Base-by-base conservation (phyloP, 1,284 basidiomycete genomes). In the Tylopilus orsonianus region DNA sequence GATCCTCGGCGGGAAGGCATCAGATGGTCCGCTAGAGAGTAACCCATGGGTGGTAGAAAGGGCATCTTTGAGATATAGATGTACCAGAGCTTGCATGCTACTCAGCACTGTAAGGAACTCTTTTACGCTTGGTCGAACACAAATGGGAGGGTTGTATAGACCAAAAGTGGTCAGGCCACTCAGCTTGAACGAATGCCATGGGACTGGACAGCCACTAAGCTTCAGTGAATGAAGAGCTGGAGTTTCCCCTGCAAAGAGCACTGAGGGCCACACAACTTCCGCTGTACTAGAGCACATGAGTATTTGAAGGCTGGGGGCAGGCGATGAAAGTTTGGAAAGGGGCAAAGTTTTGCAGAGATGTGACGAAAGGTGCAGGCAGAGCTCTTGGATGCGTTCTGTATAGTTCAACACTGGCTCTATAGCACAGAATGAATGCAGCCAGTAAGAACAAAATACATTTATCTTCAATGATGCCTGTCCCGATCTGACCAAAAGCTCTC, bases 401-500 rank as follows among this genome's bases (percentile, higher is more conserved):
- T 48, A 29, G 5, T 5, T 10, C 23, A 16, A 22, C 14, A 39
- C 23, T 18, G 26, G 18, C n/a, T 48, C 19, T 26, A 47, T 10
- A 44, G 27, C 13, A 6, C 56, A 54, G 10, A 33, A 5, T 14
- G 10, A 6, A 4, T 7, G 4, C 16, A 14, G 22, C 14, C 4
- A 3, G 44, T 54, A 19, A 58, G 46, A n/a, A n/a, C n/a, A n/a
- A 35, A 59, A 10, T 23, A 42, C 29, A 32, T 2, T n/a, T 14
- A 67, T 49, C 33, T 49, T 57, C 10, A 74, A 47, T 2, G 60
- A 57, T 9, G 58, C 57, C 39, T 51, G 58, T 42, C 66, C 68
- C 0, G 71, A 72, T 13, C 69, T 54, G 18, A 49, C 42, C 12
- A 73, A 42, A 60, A 72, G 62, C 35, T 61, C 66, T 16, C 63